Percentiles rank a stretch among this genome's conserved stretches.
phyloP scores from a whole-genome alignment of 2,329 filamentous ascomycete species.

The Xylariaceae sp. region DNA sequence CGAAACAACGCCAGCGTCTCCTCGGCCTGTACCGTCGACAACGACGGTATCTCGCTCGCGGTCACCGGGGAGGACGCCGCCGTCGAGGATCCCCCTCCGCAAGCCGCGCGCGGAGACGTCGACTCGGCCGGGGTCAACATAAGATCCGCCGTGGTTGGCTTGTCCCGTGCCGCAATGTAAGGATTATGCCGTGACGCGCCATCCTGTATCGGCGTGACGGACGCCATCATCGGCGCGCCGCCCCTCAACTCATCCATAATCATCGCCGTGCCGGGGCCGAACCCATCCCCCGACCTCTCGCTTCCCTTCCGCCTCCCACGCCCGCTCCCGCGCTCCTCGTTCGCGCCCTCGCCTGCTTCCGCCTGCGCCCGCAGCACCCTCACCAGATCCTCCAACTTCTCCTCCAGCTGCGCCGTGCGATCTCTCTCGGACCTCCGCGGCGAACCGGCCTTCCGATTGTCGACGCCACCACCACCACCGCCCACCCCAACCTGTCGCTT shows the following conservation, averaged over 20 bases:
- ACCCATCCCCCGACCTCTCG: not conserved
- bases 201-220: no score
- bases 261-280: no score
- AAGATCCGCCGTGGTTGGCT: no score
- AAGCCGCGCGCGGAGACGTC: not conserved
- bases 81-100: conserved; percentile 4
- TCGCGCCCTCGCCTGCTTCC: conserved; percentile 1
- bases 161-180: no score
- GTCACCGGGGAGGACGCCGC: conserved; percentile 14
- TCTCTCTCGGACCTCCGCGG: conserved; percentile 5
- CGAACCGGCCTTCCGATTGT: not conserved
- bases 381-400: conserved; percentile 27
- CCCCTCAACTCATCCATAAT: no score
- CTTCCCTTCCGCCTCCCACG: not conserved
- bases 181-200: no score
- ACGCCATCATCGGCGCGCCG: no score
- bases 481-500: conserved; percentile 18
- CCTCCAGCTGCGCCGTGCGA: conserved; percentile 23
- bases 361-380: conserved; percentile 24
- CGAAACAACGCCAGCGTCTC: conserved; percentile 22
- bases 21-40: conserved; percentile 20
- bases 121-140: conserved; percentile 2
- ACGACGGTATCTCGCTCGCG: conserved; percentile 5
- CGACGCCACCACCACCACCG: not conserved
- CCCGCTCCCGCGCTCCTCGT: not conserved